Base-by-base conservation (phyloP, 1,284 basidiomycete species). In the Dichomitus squalens region DNA sequence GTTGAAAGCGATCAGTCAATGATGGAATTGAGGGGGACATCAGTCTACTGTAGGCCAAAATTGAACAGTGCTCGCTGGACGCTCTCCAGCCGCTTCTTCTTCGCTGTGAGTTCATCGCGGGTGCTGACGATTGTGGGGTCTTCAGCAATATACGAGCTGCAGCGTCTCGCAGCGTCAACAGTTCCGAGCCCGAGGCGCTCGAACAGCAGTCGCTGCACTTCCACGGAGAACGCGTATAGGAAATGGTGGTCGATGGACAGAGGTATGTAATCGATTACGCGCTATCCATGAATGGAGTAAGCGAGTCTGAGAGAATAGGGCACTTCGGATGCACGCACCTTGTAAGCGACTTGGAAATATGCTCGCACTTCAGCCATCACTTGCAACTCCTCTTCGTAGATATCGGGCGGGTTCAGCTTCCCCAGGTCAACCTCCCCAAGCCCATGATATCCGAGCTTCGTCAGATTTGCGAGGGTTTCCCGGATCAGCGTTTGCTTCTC, bases 341-440 rank as follows among this genome's bases (percentile, higher is more conserved):
- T 80, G 65, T 79, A 79, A 1, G 77, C 66, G 3, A 81, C 75
- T 59, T 79, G 76, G 66, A 81, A 83, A 66, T 82, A 83, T 1
- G 76, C 81, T 6, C 79, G 67, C 1, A 81, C 78, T 53, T 81
- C 79, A 2, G 80, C 79, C 77, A 82, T 80, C 31, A 81, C 70
- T 23, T 73, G 60, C n/a, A 84, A 64, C 60, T 82, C 80, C 4
- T 75, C 41, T n/a, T 44, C 78, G 58, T 74, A 81, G 53, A 71
- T 64, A 57, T 82, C 80, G 0, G 72, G 61, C 0, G 70, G 65
- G 23, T 67, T 68, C 12, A 83, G 70, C 60, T 73, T 75, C 9
- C 65, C 71, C 0, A 84, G 66, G 53, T 81, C 76, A 2, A 72
- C 74, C 9, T 59, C 65, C 16, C 55, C 68, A 7, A 71, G n/a